Percentiles rank a stretch among this genome's conserved stretches.
Conservation (phyloP, 2,329 filamentous ascomycete genomes). For the Penicillium sp. region DNA sequence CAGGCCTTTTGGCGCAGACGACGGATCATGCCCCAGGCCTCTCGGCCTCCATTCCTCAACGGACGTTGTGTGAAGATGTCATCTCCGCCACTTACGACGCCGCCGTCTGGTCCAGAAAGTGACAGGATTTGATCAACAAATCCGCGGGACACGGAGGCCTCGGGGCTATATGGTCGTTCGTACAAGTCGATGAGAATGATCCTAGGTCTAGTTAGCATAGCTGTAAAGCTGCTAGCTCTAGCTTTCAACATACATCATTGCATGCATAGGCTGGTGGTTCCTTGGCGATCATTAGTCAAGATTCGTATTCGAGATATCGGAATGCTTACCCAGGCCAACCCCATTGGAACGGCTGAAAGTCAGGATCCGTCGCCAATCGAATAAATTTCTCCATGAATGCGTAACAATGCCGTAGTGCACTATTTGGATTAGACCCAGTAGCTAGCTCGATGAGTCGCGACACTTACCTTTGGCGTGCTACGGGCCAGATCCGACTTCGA, state of each 20-base stretch:
- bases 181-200: constrained; percentile 52
- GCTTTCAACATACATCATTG: constrained; percentile 36
- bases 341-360: constrained; percentile 51
- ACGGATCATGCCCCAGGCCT: constrained; percentile 52
- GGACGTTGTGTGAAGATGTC: constrained; percentile 47
- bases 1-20: constrained; percentile 49
- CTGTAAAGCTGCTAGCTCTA: background rate
- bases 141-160: constrained; percentile 46
- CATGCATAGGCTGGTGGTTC: constrained; percentile 48
- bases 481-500: constrained; percentile 49
- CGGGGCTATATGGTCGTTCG: constrained; percentile 47
- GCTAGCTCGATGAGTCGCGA: background rate
- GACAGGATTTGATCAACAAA: constrained; percentile 50
- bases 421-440: constrained; percentile 19
- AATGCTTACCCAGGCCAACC: constrained; percentile 46
- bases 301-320: too few relatives aligned
- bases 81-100: constrained; percentile 48
- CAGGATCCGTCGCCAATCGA: constrained; percentile 46
- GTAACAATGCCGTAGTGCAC: constrained; percentile 49
- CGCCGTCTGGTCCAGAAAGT: constrained; percentile 46
- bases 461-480: constrained; percentile 44
- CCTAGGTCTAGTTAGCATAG: constrained; percentile 26
- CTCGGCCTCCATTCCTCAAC: constrained; percentile 48
- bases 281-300: constrained; percentile 16
- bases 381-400: constrained; percentile 53